Evolutionary conservation across 2,329 filamentous ascomycete genomes (phyloP), one percentile per base, ranked within the genome.

Genomic region (Aspergillus caelatus): DNA sequence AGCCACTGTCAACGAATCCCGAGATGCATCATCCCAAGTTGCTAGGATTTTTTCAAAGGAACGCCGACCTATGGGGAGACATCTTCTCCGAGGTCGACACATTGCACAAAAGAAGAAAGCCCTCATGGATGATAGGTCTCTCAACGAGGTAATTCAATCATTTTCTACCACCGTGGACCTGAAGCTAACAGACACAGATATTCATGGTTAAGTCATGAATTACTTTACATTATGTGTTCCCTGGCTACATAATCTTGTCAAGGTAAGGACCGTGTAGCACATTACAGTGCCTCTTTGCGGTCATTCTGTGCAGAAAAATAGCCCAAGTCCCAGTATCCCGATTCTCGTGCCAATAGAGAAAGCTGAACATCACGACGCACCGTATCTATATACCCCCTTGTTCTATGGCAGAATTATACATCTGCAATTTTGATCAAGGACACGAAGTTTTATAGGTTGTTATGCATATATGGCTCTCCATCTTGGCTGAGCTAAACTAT

Each of bases 101-200:
- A 97, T 98, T 72, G 90, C 90, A 62, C 92, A 95, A 71, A 98
- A 98, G 83, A 89, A 88, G 71, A 87, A 90, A 81, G 93, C 94
- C 2, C 86, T 93, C 63, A 86, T 93, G 81, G 91, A 97, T 77
- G 85, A 89, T 56, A 88, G 90, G 73, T 92, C 93, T 16, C 79
- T 98, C 73, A 94, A 94, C 76, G 93, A 97, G 88, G 91, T 94
- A 80, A 77, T 82, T 61, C 32, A 46, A 43, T n/a, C 52, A 23
- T 28, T 16, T 10, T 39, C 30, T n/a, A 54, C 52, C 26, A 10
- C 10, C 9, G 23, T 23, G 19, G 46, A 41, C 48, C 41, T 34
- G 67, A 60, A 48, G 58, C 70, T 70, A 62, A 70, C 48, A 57
- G 16, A n/a, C 23, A 11, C 58, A 78, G 77, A 78, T 78, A 59